Base-by-base conservation (phyloP, 2,329 filamentous ascomycete genomes). In the Fusarium staphyleae region DNA sequence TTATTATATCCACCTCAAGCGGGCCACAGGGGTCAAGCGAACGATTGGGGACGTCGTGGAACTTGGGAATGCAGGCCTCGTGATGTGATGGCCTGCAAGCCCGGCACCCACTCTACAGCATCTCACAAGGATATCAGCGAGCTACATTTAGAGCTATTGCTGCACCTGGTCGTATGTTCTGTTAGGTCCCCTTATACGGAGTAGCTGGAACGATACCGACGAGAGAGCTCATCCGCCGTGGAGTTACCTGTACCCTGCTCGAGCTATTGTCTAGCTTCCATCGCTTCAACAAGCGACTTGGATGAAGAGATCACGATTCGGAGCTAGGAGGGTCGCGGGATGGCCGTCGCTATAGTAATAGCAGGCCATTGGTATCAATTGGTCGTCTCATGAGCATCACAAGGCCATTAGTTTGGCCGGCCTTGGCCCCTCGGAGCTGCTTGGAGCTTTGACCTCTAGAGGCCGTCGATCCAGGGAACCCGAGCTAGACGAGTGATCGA, bases 1-100 rank as follows among this genome's bases (percentile, higher is more conserved):
- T 32, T 22, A 18, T 19, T 39, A 36, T 48, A 60, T 54, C 59
- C 59, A 62, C 59, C 48, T 32, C 22, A 19, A 52, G 59, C 59
- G 55, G 51, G 48, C 32, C 59, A 29, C 59, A 60, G 51, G 59
- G 59, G 55, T 62, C 46, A 62, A 62, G 59, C 55, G 50, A 62
- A 50, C 46, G 28, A 41, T 48, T 49, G 36, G 37, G 41, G 42
- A 57, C 43, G 41, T 60, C 35, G 59, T 52, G 44, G 40, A 62
- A 62, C 58, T 62, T 55, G 58, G 33, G 60, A 55, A 62, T 62
- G 58, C 54, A 62, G 51, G 58, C 58, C 58, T 55, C 54, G 58
- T 62, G 58, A 62, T 62, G 58, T 46, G 16, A 48, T 62, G 45
- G 52, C 30, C 57, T 60, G 47, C 56, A 36, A 37, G 16, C 30